Base-by-base conservation (phyloP, 768 basidiomycete species). In the Exsudoporus frostii region DNA sequence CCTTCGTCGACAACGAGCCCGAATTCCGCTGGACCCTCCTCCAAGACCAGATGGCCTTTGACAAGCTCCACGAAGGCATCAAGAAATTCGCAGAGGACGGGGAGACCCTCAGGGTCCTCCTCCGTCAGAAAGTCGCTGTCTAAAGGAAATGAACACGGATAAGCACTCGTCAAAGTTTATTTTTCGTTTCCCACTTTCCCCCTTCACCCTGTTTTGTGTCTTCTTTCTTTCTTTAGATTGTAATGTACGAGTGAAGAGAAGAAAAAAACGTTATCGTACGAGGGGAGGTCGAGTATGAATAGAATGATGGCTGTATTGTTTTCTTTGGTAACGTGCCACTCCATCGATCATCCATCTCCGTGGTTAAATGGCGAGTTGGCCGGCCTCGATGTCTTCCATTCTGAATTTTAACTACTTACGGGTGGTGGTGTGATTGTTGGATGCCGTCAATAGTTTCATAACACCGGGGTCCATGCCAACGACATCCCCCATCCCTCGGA, bases 51-150 rank as follows among this genome's bases (percentile, higher is more conserved):
- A 97, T 98, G 95, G 94, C 96, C n/a, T 96, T 93, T 69, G 96
- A 98, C 73, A 98, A 98, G 79, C 80, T 98, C 50, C 92, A 97
- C 72, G 92, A 98, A 76, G 97, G 97, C 65, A 97, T 99, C 79
- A 86, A 85, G 78, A 97, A 96, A 75, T 99, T 99, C 69, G 95
- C 93, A 46, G 93, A 90, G 77, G 97, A 98, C 66, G 93, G 92
- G 53, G 81, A 85, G 68, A 84, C 90, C 4, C 85, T 99, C 75
- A 97, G 96, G 81, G 71, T 74, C 13, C 69, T 91, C 59, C 78
- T 99, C 70, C 84, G 79, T 72, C 59, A 84, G 74, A 90, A 87
- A 71, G 67, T 91, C 41, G 2, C 45, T 14, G 68, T 61, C 27
- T 70, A 40, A 7, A 4, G 27, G 27, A 27, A 6, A 5, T 7